These are phyloP conservation scores for Rhodotorula paludigena DNA, from an alignment of 768 basidiomycete species.

Conservation along the genomic window DNA sequence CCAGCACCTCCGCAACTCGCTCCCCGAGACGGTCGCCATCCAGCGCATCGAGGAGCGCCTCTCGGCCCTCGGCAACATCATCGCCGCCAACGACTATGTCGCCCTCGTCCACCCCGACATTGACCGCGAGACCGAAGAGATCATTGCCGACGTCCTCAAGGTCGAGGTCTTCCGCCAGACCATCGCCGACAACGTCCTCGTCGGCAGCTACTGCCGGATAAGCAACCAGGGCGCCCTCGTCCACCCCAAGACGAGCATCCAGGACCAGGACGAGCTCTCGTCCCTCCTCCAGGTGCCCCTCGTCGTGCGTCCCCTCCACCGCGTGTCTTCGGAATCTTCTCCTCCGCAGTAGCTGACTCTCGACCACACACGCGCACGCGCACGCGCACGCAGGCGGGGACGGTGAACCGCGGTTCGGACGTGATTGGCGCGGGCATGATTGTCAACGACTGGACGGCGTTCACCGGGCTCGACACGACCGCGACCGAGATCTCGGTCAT, in stretches of 20 bases:
- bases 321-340: too few relatives aligned
- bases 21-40: slow-evolving; percentile 87
- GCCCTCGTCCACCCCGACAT: slow-evolving; percentile 97
- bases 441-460: slow-evolving; percentile 97
- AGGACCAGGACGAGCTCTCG: slow-evolving; percentile 95
- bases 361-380: too few relatives aligned
- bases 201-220: slow-evolving; percentile 91
- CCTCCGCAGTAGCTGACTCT: background rate
- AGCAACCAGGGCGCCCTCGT: slow-evolving; percentile 96
- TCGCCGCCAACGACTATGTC: slow-evolving; percentile 97
- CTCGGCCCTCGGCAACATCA: slow-evolving; percentile 95
- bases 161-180: slow-evolving; percentile 99
- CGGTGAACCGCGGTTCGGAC: slow-evolving; percentile 96
- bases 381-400: slow-evolving; percentile 66
- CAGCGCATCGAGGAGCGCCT: slow-evolving; percentile 96
- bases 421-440: slow-evolving; percentile 96
- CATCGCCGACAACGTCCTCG: slow-evolving; percentile 90
- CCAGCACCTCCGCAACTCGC: slow-evolving; percentile 90
- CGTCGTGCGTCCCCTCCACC: slow-evolving; percentile 61
- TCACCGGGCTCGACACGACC: slow-evolving; percentile 98
- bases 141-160: slow-evolving; percentile 97
- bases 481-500: slow-evolving; percentile 98
- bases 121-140: slow-evolving; percentile 98
- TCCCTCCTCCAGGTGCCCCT: slow-evolving; percentile 88
- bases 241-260: slow-evolving; percentile 92